A percentile compares a stretch with the other conserved stretches of the same genome.
Conservation (phyloP, 1,284 basidiomycete species). For the Pseudomicrostroma phylloplanum region DNA sequence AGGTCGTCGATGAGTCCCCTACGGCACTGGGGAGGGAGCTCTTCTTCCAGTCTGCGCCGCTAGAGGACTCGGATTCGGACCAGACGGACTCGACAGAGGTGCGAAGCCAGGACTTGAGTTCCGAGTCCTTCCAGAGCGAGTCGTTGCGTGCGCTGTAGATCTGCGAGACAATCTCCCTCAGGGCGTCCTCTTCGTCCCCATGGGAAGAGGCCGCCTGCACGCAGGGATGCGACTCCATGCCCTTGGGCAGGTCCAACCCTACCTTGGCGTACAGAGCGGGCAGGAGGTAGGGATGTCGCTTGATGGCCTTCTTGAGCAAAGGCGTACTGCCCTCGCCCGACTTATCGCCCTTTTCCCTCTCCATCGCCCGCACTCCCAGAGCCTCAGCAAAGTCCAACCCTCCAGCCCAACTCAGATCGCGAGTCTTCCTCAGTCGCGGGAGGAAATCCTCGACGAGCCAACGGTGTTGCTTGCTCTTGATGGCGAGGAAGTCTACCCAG, state of each 20-base stretch:
- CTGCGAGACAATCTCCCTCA: slow-evolving; percentile 30
- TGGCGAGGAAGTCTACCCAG: slow-evolving; percentile 48
- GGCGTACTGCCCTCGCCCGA: slow-evolving; percentile 9
- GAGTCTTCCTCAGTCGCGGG: slow-evolving; percentile 26
- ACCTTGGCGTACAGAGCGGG: slow-evolving; percentile 39
- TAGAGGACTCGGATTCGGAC: neutral
- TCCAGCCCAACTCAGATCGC: slow-evolving; percentile 44
- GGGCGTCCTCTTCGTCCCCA: slow-evolving; percentile 18
- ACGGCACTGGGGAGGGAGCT: neutral
- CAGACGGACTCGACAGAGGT: slow-evolving; percentile 18
- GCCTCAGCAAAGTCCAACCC: slow-evolving; percentile 38
- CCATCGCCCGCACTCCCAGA: slow-evolving; percentile 32
- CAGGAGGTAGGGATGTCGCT: slow-evolving; percentile 33
- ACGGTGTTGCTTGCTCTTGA: slow-evolving; percentile 36
- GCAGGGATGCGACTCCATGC: slow-evolving; percentile 13
- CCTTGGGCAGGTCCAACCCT: slow-evolving; percentile 17
- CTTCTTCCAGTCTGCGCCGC: neutral
- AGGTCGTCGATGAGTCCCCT: slow-evolving; percentile 22
- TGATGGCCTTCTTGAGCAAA: slow-evolving; percentile 37
- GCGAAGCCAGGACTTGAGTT: slow-evolving; percentile 29
- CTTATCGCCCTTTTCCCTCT: slow-evolving; percentile 35
- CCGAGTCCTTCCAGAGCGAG: slow-evolving; percentile 44
- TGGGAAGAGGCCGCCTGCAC: slow-evolving; percentile 1
- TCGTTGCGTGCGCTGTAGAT: slow-evolving; percentile 42
- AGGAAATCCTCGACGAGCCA: slow-evolving; percentile 41